Evolutionary conservation across 2,329 filamentous ascomycete species (phyloP).

Genomic region (Trichoderma endophyticum): DNA sequence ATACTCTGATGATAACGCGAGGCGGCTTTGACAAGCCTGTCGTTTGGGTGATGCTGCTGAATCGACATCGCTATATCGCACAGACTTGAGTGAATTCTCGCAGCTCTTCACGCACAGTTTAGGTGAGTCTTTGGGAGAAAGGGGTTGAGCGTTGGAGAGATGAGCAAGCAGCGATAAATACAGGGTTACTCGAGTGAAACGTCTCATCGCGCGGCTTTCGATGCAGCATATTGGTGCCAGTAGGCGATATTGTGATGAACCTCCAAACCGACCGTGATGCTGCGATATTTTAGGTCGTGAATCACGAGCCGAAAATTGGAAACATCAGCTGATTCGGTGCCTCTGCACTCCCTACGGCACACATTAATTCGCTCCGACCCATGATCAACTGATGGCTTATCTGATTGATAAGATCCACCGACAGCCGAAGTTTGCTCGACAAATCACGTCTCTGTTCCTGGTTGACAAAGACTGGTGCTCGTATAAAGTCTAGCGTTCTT

Average conservation of each 20-base stretch:
- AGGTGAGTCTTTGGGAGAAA: neutral
- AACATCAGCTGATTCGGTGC: neutral
- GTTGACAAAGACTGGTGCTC: neutral
- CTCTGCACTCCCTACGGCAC: neutral
- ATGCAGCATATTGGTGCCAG: neutral
- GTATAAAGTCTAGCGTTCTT: neutral
- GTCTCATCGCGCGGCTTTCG: neutral
- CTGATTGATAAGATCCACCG: conserved; percentile 18
- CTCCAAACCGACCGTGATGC: neutral
- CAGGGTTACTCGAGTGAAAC: neutral
- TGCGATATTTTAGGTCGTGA: conserved; percentile 1
- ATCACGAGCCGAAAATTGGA: neutral
- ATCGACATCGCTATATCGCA: neutral
- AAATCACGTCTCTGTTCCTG: neutral
- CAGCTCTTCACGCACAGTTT: neutral
- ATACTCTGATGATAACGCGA: conserved; percentile 15
- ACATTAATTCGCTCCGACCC: neutral
- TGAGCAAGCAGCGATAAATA: neutral
- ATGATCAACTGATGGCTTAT: conserved; percentile 7
- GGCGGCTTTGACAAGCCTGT: conserved; percentile 4
- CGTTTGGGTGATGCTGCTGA: neutral
- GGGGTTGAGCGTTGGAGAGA: neutral
- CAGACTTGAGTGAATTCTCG: neutral
- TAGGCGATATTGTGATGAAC: neutral
- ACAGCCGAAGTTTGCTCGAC: neutral